These are phyloP conservation scores for Jaenimonas drosophilae DNA, from an alignment of 208 protist genomes.

Conservation along the genomic window DNA sequence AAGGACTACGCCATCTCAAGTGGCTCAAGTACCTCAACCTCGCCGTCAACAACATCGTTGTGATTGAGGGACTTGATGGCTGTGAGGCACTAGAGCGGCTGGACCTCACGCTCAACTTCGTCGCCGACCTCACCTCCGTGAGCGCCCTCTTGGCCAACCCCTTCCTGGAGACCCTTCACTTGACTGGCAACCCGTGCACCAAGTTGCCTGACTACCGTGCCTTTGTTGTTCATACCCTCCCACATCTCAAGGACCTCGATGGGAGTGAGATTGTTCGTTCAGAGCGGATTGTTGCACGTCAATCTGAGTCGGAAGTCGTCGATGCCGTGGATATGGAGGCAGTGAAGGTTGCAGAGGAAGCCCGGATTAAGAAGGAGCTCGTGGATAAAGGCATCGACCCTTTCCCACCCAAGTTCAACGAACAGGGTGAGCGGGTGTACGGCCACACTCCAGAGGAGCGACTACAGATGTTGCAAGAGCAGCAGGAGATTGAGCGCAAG, in stretches of 20 bases:
- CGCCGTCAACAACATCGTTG: slow-evolving; percentile 94
- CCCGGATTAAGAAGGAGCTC: slow-evolving; percentile 69
- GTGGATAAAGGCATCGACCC: slow-evolving; percentile 54
- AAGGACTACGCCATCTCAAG: slow-evolving; percentile 93
- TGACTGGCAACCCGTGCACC: slow-evolving; percentile 94
- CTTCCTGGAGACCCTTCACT: slow-evolving; percentile 81
- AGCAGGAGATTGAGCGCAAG: slow-evolving; percentile 45
- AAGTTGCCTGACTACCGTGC: slow-evolving; percentile 83
- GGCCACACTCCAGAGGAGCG: slow-evolving; percentile 86
- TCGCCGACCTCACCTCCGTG: slow-evolving; percentile 83
- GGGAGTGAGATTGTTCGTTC: slow-evolving; percentile 71
- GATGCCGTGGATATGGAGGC: slow-evolving; percentile 38
- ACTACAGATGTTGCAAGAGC: slow-evolving; percentile 79
- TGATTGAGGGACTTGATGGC: slow-evolving; percentile 89
- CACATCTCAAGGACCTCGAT: slow-evolving; percentile 88
- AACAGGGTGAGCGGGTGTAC: slow-evolving; percentile 85
- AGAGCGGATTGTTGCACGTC: slow-evolving; percentile 88
- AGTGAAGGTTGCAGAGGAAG: slow-evolving; percentile 32
- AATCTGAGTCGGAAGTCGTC: slow-evolving; percentile 50
- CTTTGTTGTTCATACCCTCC: slow-evolving; percentile 88
- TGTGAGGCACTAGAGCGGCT: slow-evolving; percentile 93
- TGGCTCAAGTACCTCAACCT: slow-evolving; percentile 96
- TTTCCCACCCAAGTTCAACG: slow-evolving; percentile 78
- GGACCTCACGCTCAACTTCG: slow-evolving; percentile 96
- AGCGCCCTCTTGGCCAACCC: slow-evolving; percentile 69